These are phyloP conservation scores for Candida adriatica DNA, from an alignment of 805 yeast genomes.

Conservation along the genomic window DNA sequence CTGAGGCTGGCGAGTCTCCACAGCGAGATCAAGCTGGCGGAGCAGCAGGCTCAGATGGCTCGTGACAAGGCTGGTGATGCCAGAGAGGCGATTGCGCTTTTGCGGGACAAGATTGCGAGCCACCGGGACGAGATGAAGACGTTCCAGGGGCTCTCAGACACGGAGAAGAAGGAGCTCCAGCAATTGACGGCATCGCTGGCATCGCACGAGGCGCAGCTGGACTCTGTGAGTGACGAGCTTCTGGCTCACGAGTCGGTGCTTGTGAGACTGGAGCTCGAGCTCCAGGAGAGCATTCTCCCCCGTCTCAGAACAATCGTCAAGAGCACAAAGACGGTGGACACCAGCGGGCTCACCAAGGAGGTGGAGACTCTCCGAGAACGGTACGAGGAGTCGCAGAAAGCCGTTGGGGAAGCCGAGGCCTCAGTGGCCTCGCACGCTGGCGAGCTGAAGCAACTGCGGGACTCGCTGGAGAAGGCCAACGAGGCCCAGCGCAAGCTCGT, in stretches of 20 bases:
- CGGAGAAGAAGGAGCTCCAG: conserved; percentile 40
- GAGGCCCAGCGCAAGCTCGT: conserved; percentile 49
- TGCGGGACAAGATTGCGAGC: conserved; percentile 30
- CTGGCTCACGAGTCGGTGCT: conserved; percentile 40
- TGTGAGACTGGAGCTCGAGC: conserved; percentile 44
- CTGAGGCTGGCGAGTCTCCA: conserved; percentile 35
- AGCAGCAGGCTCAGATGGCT: conserved; percentile 33
- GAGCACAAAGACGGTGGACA: conserved; percentile 18
- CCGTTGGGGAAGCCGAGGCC: conserved; percentile 22
- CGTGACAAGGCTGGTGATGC: conserved; percentile 7
- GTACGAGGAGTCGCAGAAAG: conserved; percentile 22
- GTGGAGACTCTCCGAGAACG: conserved; percentile 25
- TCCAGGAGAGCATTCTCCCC: conserved; percentile 52
- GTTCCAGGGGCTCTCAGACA: conserved; percentile 39
- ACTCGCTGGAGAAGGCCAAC: conserved; percentile 41
- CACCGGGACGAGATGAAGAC: conserved; percentile 41
- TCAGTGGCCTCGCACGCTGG: conserved; percentile 14
- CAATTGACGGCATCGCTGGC: conserved; percentile 31
- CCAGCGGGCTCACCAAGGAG: conserved; percentile 16
- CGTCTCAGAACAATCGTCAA: conserved; percentile 34
- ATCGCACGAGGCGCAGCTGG: conserved; percentile 33
- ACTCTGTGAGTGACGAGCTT: conserved; percentile 32
- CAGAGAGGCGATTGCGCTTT: conserved; percentile 9
- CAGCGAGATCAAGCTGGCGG: conserved; percentile 33
- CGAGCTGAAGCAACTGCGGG: conserved; percentile 28